Evolutionary conservation across 108 stramenopile species (phyloP).

Genomic region (Nitzschia sp.): DNA sequence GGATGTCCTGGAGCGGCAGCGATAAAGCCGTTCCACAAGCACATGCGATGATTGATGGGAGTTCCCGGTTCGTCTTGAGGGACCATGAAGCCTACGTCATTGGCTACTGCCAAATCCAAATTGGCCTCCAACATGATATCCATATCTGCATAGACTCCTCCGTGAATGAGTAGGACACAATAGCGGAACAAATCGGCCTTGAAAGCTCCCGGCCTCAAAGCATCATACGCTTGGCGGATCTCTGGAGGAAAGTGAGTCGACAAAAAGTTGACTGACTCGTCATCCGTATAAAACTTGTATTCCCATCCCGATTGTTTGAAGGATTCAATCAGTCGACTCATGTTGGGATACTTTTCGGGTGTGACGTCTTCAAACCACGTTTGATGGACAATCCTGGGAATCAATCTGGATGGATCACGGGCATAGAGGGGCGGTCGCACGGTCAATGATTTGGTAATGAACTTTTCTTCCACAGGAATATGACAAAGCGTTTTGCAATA

Average conservation of each 20-base stretch:
- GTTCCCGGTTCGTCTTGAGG: slow-evolving; percentile 75
- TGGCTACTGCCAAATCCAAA: slow-evolving; percentile 69
- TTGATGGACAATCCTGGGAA: slow-evolving; percentile 84
- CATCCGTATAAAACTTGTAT: slow-evolving; percentile 75
- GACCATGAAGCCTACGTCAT: slow-evolving; percentile 82
- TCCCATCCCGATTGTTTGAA: slow-evolving; percentile 79
- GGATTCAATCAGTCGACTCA: slow-evolving; percentile 74
- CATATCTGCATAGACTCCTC: slow-evolving; percentile 86
- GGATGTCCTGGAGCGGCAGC: slow-evolving; percentile 85
- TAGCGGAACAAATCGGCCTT: slow-evolving; percentile 88
- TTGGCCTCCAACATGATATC: slow-evolving; percentile 82
- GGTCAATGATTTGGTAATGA: slow-evolving; percentile 54
- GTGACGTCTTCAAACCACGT: slow-evolving; percentile 63
- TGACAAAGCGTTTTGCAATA: slow-evolving; percentile 75
- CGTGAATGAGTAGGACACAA: slow-evolving; percentile 78
- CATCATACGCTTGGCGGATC: slow-evolving; percentile 70
- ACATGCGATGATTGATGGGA: slow-evolving; percentile 58
- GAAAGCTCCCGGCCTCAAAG: slow-evolving; percentile 70
- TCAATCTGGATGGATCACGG: slow-evolving; percentile 60
- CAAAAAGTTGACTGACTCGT: slow-evolving; percentile 54
- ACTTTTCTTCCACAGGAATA: slow-evolving; percentile 52
- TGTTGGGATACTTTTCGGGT: slow-evolving; percentile 51
- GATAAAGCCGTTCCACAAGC: slow-evolving; percentile 90
- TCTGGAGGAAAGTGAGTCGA: slow-evolving; percentile 71
- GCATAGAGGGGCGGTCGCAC: slow-evolving; percentile 58